phyloP scores from a whole-genome alignment of 2,329 filamentous ascomycete species.

The Gyromitra esculenta region DNA sequence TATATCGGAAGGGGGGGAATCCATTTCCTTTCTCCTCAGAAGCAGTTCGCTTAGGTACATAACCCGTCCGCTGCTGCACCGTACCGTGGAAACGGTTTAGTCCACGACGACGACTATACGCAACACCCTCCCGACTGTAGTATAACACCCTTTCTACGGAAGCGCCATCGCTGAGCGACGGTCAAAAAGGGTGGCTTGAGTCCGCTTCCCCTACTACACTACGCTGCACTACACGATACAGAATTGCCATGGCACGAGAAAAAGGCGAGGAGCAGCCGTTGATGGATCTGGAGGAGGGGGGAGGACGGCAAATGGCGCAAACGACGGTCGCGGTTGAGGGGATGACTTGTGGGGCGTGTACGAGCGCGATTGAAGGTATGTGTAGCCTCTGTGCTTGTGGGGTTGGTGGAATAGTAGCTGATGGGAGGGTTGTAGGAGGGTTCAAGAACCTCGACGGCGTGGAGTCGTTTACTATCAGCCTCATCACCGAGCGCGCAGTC shows the following conservation, averaged over 20 bases:
- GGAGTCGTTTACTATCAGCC: conserved; percentile 85
- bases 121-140: not conserved
- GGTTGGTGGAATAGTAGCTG: not conserved
- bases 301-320: conserved; percentile 70
- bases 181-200: not conserved
- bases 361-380: conserved; percentile 82
- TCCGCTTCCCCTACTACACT: not conserved
- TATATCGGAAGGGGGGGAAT: not conserved
- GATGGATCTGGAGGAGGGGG: conserved; percentile 29
- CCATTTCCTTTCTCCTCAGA: not conserved
- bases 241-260: conserved; percentile 18
- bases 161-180: not conserved
- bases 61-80: not conserved
- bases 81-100: not conserved
- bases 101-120: not conserved
- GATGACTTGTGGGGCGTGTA: conserved; percentile 93
- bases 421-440: conserved; percentile 64
- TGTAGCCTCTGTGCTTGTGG: not conserved
- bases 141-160: not conserved
- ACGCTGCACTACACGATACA: not conserved
- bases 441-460: conserved; percentile 85
- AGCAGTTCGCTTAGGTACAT: not conserved
- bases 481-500: conserved; percentile 96
- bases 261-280: conserved; percentile 41
- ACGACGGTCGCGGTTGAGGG: conserved; percentile 91